Percentiles rank a stretch among this genome's conserved stretches.
Evolutionary conservation across 257 asterid genomes (phyloP).

Genomic region (Solanum pimpinellifolium): DNA sequence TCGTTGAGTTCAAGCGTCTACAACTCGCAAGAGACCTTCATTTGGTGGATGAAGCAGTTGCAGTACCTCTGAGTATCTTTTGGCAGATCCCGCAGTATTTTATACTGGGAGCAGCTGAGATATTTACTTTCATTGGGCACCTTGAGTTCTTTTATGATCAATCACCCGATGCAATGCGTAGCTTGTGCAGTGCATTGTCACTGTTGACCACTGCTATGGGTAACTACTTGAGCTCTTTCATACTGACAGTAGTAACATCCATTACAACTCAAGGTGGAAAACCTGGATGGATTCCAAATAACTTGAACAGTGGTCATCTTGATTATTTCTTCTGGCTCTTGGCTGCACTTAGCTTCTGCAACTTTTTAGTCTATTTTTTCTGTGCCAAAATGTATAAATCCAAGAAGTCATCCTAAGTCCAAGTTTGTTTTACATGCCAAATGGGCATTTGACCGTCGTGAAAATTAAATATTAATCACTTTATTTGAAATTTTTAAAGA

Average conservation of each 20-base stretch:
- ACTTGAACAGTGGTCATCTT: conserved; percentile 72
- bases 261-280: conserved; percentile 56
- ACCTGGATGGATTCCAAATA: conserved; percentile 83
- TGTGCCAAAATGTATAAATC: conserved; percentile 64
- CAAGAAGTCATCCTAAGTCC: conserved; percentile 42
- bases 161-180: conserved; percentile 97
- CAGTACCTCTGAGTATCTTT: neutral
- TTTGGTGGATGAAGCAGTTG: neutral
- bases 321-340: conserved; percentile 81
- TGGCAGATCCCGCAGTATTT: neutral
- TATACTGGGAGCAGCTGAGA: neutral
- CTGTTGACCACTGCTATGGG: conserved; percentile 62
- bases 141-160: conserved; percentile 85
- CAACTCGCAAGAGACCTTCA: neutral
- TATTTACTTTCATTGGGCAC: conserved; percentile 6
- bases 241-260: conserved; percentile 59
- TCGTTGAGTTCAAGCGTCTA: neutral
- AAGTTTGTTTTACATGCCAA: neutral
- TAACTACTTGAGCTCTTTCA: conserved; percentile 63
- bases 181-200: conserved; percentile 68
- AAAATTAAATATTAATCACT: neutral
- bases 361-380: conserved; percentile 48
- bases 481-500: neutral
- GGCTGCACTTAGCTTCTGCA: conserved; percentile 60
- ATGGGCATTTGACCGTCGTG: neutral